Percentiles rank a stretch among this genome's conserved stretches.
Evolutionary conservation across 176 grass and related monocot genomes (phyloP).

Genomic region (Hyparrhenia diplandra): DNA sequence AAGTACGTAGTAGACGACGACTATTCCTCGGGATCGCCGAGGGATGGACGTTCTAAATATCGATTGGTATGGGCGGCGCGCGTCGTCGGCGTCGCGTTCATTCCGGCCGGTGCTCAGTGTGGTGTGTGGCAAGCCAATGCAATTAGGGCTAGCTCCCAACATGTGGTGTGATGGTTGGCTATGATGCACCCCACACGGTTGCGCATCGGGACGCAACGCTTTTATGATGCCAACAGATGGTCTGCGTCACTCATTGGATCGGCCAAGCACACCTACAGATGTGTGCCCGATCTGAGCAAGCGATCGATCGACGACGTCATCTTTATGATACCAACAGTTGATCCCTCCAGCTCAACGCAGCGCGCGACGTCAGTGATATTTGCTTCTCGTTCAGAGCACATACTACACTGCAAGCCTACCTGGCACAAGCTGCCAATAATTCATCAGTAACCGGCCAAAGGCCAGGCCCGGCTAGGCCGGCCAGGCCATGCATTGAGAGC

Average conservation of each 20-base stretch:
- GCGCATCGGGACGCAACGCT: background rate
- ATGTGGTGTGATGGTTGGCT: background rate
- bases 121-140: no score
- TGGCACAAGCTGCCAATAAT: no score
- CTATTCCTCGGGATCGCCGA: constrained; percentile 19
- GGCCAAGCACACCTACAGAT: background rate
- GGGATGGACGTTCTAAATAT: background rate
- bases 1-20: background rate
- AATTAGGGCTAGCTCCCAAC: background rate
- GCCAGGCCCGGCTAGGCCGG: background rate
- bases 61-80: background rate
- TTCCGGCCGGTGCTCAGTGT: background rate
- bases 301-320: background rate
- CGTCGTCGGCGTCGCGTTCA: background rate
- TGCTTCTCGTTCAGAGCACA: no score
- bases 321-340: background rate
- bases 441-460: background rate
- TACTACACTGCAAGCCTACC: no score
- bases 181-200: background rate
- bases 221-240: background rate
- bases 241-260: background rate
- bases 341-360: background rate
- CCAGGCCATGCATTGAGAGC: background rate
- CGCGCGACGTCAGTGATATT: background rate
- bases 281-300: constrained; percentile 9